Percentiles rank a stretch among this genome's conserved stretches.
Conservation (phyloP, 1,139 yeast genomes). For the Geotrichum armillariae region DNA sequence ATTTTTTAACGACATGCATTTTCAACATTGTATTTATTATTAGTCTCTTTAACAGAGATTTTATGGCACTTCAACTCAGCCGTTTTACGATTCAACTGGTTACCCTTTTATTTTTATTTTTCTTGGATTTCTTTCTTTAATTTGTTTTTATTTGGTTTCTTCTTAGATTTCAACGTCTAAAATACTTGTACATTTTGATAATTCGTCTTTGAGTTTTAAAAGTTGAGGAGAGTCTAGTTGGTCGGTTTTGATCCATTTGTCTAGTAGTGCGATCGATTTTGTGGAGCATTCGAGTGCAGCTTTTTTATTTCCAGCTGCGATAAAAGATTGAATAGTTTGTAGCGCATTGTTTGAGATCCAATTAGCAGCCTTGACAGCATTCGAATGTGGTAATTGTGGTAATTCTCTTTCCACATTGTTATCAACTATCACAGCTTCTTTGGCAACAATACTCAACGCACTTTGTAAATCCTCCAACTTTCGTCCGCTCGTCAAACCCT, state of each 20-base stretch:
- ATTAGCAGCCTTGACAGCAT: neutral
- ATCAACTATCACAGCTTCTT: neutral
- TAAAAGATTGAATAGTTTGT: neutral
- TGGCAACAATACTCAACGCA: conserved; percentile 1
- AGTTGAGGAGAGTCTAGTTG: neutral
- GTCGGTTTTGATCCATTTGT: neutral
- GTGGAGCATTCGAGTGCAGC: neutral
- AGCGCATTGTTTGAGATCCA: neutral
- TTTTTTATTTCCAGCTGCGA: neutral
- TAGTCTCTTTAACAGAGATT: conserved; percentile 2
- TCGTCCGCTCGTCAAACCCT: neutral
- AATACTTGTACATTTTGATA: neutral
- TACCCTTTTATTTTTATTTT: conserved; percentile 2
- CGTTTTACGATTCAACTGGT: conserved; percentile 2
- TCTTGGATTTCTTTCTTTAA: neutral
- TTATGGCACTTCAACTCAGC: conserved; percentile 10
- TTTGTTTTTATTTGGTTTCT: neutral
- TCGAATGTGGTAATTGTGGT: neutral
- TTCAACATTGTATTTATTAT: conserved; percentile 19
- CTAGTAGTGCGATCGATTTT: neutral
- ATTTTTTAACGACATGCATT: conserved; percentile 20
- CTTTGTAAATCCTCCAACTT: neutral
- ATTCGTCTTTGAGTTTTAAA: neutral
- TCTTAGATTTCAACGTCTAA: neutral
- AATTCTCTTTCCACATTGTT: neutral